These are phyloP conservation scores for Brassica incana DNA, from an alignment of 345 rosid genomes.

Conservation along the genomic window DNA sequence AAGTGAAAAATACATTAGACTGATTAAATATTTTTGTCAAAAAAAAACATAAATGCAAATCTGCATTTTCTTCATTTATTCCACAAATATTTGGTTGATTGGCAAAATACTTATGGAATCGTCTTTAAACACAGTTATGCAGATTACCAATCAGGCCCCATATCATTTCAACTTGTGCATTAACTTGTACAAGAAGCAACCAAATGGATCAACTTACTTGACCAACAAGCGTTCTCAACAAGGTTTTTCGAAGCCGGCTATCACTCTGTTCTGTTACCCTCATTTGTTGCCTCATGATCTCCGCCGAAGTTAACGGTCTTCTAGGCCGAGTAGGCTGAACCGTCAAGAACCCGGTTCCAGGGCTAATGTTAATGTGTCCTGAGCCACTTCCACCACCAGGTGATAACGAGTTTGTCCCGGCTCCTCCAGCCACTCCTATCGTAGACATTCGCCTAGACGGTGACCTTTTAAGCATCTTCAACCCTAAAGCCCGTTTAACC, in stretches of 20 bases:
- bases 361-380: constrained; percentile 39
- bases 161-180: background rate
- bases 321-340: constrained; percentile 49
- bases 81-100: no score
- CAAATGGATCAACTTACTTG: constrained; percentile 54
- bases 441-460: constrained; percentile 67
- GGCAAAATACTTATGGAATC: no score
- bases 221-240: constrained; percentile 86
- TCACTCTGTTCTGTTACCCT: constrained; percentile 88
- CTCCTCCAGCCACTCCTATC: constrained; percentile 35
- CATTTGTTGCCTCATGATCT: constrained; percentile 95
- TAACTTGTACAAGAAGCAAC: constrained; percentile 17
- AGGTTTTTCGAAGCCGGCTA: constrained; percentile 76
- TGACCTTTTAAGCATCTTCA: constrained; percentile 72
- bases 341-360: constrained; percentile 46
- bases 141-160: no score
- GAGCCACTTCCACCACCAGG: constrained; percentile 39
- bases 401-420: constrained; percentile 50
- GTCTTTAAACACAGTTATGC: no score
- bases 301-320: constrained; percentile 83
- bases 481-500: constrained; percentile 70
- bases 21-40: no score
- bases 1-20: no score
- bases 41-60: no score
- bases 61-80: no score